Base-by-base conservation (phyloP, 1,284 basidiomycete genomes). In the Trichosporon ovoides region DNA sequence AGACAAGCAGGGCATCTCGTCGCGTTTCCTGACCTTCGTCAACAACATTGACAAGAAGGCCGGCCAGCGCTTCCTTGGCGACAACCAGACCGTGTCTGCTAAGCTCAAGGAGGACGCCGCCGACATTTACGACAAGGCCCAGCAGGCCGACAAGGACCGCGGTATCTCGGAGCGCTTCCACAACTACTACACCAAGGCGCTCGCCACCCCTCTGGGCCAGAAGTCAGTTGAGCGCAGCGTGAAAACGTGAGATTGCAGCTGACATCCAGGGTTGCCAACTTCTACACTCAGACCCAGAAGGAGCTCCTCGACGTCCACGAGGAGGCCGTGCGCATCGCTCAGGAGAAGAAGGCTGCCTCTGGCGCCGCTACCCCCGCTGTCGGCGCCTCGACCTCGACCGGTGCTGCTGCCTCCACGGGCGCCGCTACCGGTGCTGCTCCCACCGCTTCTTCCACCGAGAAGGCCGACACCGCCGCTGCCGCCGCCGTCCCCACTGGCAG, bases 1-100 rank as follows among this genome's bases (percentile, higher is more conserved):
- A 89, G 87, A 82, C 57, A 85, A 90, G 74, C 85, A 89, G 67
- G 93, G 93, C 35, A 96, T 96, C 68, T 94, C 91, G 10, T 79
- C 82, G 58, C 83, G 83, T 49, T 96, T 96, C 83, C 77, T 94
- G 46, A 75, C 79, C 35, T 96, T 90, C 77, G 82, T 95, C 74
- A 80, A 84, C 38, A 75, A 78, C 31, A 69, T 95, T 53, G 89
- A 93, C 76, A 80, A 81, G 52, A 81, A 81, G 9, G 76, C 90
- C 50, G 91, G 90, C 55, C 74, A 81, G 59, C 84, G 83, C 61
- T 80, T 78, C 40, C 69, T 76, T 34, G 75, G 75, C 50, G 74
- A 75, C 63, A 70, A 75, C 66, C 62, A 75, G 68, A 93, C 88
- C 3, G 79, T 92, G 54, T 87, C 87, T 2, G 83, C 79, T 6